A percentile compares a stretch with the other conserved stretches of the same genome.
phyloP scores from a whole-genome alignment of 495 filamentous ascomycete species.

The Aspergillus nidulans region DNA sequence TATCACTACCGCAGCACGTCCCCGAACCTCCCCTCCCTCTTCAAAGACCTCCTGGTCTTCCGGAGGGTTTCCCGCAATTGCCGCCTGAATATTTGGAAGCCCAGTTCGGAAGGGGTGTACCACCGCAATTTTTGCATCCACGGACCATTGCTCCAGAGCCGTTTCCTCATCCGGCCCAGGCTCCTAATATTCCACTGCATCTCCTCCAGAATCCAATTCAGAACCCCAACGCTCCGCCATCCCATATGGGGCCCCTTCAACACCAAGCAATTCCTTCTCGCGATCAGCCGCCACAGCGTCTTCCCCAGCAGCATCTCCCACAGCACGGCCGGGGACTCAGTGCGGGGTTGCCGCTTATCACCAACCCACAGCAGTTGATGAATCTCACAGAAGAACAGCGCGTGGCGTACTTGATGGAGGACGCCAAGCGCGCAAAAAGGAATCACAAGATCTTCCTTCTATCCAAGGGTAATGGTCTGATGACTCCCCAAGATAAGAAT shows the following conservation, averaged over 20 bases:
- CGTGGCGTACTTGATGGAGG: slow-evolving; percentile 74
- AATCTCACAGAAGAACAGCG: slow-evolving; percentile 76
- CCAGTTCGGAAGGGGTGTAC: slow-evolving; percentile 42
- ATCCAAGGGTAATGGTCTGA: slow-evolving; percentile 91
- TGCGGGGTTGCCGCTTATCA: slow-evolving; percentile 50
- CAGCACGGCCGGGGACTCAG: slow-evolving; percentile 24
- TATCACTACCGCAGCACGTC: slow-evolving; percentile 28
- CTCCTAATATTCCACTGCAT: slow-evolving; percentile 37
- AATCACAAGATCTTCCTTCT: slow-evolving; percentile 97
- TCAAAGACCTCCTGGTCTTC: slow-evolving; percentile 32
- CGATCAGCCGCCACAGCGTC: slow-evolving; percentile 32
- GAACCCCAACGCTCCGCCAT: slow-evolving; percentile 36
- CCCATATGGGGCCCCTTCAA: slow-evolving; percentile 29
- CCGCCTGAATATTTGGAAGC: slow-evolving; percentile 49
- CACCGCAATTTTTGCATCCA: slow-evolving; percentile 47
- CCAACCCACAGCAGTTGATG: slow-evolving; percentile 68
- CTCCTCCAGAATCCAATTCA: slow-evolving; percentile 40
- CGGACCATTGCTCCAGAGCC: slow-evolving; percentile 45
- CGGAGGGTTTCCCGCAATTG: slow-evolving; percentile 36
- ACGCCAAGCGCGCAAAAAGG: slow-evolving; percentile 91
- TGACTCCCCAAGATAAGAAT: slow-evolving; percentile 99
- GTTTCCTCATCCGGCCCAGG: slow-evolving; percentile 38
- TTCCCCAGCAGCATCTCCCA: slow-evolving; percentile 20
- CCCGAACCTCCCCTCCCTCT: slow-evolving; percentile 31
- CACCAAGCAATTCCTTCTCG: slow-evolving; percentile 29